Conservation (phyloP, 371 early-diverging fungal species). For the Mortierella sp. region DNA sequence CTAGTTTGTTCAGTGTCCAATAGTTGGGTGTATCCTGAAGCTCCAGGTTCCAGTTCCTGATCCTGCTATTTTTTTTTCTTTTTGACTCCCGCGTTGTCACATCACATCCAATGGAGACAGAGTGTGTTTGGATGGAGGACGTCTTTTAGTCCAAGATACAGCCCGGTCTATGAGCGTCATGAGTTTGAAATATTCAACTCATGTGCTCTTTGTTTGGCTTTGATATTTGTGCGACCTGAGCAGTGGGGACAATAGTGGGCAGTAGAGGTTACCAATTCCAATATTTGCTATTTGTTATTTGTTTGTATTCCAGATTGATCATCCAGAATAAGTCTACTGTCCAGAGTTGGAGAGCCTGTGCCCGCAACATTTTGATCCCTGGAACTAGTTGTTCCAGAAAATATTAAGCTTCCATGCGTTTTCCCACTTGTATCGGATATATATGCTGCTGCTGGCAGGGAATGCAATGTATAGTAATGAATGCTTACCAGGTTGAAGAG, state of each 20-base stretch:
- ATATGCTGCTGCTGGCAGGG: too few species aligned
- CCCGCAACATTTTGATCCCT: neutral
- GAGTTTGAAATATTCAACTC: neutral
- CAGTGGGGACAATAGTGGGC: neutral
- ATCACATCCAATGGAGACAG: too few species aligned
- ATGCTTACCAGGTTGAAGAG: constrained; percentile 72
- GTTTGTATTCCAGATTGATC: constrained; percentile 53
- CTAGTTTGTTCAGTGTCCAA: constrained; percentile 1
- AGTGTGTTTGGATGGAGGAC: too few species aligned
- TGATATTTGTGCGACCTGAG: constrained; percentile 3
- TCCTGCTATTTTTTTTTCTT: too few species aligned
- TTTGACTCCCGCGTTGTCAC: too few species aligned
- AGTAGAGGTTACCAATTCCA: neutral
- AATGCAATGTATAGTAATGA: neutral
- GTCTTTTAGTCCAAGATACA: neutral
- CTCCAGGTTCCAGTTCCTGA: neutral
- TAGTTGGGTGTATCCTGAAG: neutral
- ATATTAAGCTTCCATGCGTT: neutral
- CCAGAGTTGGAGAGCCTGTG: neutral
- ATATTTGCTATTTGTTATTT: neutral
- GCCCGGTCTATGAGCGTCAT: neutral
- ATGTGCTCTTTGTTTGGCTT: neutral
- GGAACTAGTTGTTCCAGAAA: neutral
- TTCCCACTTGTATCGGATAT: neutral
- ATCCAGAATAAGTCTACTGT: constrained; percentile 57